phyloP scores from a whole-genome alignment of 805 yeast genomes.

The Metschnikowia matae region DNA sequence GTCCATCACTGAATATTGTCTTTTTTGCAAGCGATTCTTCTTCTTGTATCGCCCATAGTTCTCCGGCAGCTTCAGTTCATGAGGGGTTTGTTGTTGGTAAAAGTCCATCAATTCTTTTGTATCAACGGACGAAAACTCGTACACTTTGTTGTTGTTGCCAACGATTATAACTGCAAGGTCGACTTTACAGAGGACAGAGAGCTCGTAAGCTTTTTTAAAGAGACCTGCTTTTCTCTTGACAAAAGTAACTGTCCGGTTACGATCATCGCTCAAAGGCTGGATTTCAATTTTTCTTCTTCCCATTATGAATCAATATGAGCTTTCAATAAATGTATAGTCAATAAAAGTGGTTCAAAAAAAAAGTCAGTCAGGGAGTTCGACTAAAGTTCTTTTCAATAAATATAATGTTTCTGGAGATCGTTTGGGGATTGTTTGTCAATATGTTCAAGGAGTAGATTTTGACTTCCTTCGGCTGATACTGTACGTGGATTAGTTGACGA shows the following conservation, averaged over 20 bases:
- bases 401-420: no score
- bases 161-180: constrained; percentile 88
- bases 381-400: no score
- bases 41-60: constrained; percentile 62
- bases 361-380: no score
- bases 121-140: constrained; percentile 76
- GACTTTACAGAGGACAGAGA: constrained; percentile 87
- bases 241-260: constrained; percentile 83
- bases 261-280: constrained; percentile 84
- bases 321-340: no score
- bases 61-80: constrained; percentile 61
- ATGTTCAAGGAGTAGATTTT: no score
- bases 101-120: constrained; percentile 33
- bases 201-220: constrained; percentile 80
- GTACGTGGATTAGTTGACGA: neutral
- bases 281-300: constrained; percentile 96
- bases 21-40: constrained; percentile 24
- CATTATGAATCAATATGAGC: constrained; percentile 42
- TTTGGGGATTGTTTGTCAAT: no score
- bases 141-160: constrained; percentile 77
- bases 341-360: no score
- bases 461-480: neutral
- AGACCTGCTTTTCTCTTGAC: constrained; percentile 93
- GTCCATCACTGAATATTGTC: constrained; percentile 16
- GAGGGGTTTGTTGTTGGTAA: constrained; percentile 30